Conservation (phyloP, 345 rosid genomes). For the Eucalyptus erythrocorys region DNA sequence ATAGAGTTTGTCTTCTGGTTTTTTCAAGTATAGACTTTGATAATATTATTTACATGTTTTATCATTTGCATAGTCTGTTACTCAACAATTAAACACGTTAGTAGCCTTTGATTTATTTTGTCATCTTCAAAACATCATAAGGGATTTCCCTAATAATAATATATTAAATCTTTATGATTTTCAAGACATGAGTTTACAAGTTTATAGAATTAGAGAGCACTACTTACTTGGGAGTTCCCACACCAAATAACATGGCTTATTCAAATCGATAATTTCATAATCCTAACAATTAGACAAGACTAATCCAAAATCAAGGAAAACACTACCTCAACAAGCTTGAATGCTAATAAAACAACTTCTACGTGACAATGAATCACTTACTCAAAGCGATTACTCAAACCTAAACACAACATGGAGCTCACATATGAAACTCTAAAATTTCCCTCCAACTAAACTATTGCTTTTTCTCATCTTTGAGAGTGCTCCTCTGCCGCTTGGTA, state of each 20-base stretch:
- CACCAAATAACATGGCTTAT: background rate
- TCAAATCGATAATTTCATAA: fast-evolving
- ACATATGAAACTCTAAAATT: background rate
- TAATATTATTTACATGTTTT: no score
- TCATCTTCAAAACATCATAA: no score
- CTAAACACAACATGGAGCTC: fast-evolving
- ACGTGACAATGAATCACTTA: fast-evolving
- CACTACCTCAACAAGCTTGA: background rate
- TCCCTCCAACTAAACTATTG: no score
- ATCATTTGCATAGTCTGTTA: no score
- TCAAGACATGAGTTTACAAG: background rate
- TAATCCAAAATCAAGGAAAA: fast-evolving
- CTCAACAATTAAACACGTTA: no score
- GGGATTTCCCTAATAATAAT: no score
- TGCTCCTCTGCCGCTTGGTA: no score
- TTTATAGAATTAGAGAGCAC: background rate
- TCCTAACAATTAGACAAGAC: background rate
- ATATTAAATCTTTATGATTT: background rate
- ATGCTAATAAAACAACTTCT: fast-evolving
- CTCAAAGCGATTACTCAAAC: fast-evolving
- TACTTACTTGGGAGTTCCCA: background rate
- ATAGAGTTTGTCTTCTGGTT: no score
- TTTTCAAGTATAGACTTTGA: no score
- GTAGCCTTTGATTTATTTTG: no score
- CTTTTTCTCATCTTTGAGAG: no score